Percentiles rank a stretch among this genome's conserved stretches.
Conservation (phyloP, 2,329 filamentous ascomycete species). For the Alternaria triticimaculans region DNA sequence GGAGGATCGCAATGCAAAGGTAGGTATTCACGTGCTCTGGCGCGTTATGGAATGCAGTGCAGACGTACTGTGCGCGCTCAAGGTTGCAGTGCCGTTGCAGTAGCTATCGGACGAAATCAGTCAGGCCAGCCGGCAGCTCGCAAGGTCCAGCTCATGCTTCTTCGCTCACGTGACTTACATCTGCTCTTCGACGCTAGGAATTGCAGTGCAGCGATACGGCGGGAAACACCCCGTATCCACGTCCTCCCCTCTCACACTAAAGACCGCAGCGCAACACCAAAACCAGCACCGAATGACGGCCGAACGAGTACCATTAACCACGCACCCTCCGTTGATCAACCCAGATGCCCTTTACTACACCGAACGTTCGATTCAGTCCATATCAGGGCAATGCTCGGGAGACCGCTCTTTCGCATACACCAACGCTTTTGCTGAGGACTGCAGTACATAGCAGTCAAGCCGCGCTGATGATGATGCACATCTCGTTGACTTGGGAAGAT, state of each 20-base stretch:
- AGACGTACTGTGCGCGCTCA: not conserved
- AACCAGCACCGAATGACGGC: not conserved
- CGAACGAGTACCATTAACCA: not conserved
- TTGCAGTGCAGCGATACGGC: not conserved
- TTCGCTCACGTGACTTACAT: not conserved
- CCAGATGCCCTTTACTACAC: not conserved
- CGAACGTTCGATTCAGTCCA: not conserved
- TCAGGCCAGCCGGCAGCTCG: not conserved
- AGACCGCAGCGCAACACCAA: not conserved
- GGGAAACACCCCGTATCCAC: no score
- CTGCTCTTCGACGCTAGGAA: not conserved
- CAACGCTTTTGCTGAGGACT: not conserved
- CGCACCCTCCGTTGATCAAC: not conserved
- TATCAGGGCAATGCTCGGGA: not conserved
- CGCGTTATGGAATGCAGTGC: not conserved
- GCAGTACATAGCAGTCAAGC: not conserved
- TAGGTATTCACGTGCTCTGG: not conserved
- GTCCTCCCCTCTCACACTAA: no score
- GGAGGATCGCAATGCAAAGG: not conserved
- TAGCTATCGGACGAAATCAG: not conserved
- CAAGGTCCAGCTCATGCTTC: no score
- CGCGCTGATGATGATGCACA: not conserved
- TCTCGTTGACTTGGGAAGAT: not conserved
- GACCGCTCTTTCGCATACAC: not conserved
- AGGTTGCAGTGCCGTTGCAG: not conserved